Evolutionary conservation across 371 early-diverging fungal species (phyloP).

Genomic region (Mortierella sp.): DNA sequence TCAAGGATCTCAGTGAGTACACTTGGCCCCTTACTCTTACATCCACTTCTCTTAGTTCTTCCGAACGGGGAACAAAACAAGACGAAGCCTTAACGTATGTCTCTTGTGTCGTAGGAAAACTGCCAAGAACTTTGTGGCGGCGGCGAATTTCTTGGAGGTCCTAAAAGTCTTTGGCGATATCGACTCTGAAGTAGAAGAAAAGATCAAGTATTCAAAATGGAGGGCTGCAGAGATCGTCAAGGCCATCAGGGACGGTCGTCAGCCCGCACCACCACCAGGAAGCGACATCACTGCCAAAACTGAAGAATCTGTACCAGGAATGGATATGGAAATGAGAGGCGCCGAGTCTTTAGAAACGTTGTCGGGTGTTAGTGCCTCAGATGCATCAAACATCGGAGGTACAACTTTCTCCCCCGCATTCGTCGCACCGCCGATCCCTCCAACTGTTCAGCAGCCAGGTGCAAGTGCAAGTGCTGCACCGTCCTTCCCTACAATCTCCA

Average conservation of each 20-base stretch:
- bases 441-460: not conserved
- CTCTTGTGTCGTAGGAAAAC: constrained; percentile 69
- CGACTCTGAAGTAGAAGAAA: constrained; percentile 79
- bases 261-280: constrained; percentile 76
- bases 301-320: not conserved
- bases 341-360: constrained; percentile 5
- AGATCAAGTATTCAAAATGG: constrained; percentile 96
- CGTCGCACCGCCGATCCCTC: constrained; percentile 10
- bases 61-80: too few relatives aligned
- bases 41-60: too few relatives aligned
- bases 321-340: constrained; percentile 9
- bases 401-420: not conserved
- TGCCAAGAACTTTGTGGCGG: constrained; percentile 87
- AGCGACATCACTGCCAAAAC: constrained; percentile 56
- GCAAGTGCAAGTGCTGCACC: constrained; percentile 10
- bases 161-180: constrained; percentile 85
- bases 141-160: constrained; percentile 85
- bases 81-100: not conserved
- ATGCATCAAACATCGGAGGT: not conserved
- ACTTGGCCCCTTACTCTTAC: too few relatives aligned
- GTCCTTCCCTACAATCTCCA: constrained; percentile 34
- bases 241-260: constrained; percentile 89
- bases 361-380: not conserved
- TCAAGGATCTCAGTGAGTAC: constrained; percentile 74
- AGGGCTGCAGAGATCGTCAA: constrained; percentile 94